Conservation (phyloP, 2,329 filamentous ascomycete species). For the Rhynchosporium agropyri region DNA sequence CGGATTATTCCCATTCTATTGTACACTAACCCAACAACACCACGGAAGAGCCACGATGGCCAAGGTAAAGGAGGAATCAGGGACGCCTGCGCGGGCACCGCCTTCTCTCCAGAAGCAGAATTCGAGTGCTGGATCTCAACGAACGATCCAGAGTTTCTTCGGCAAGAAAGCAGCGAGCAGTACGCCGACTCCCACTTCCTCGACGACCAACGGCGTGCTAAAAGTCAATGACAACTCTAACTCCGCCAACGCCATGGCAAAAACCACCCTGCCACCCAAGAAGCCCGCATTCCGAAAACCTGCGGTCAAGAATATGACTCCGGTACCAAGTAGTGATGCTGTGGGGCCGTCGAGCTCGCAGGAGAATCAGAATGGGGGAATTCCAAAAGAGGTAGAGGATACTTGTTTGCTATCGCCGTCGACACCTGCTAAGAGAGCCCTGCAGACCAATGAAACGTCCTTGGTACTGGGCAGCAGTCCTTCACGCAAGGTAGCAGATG, state of each 20-base stretch:
- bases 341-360: constrained; percentile 69
- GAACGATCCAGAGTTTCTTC: constrained; percentile 80
- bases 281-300: constrained; percentile 46
- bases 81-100: constrained; percentile 37
- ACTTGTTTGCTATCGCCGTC: constrained; percentile 50
- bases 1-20: not conserved
- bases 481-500: constrained; percentile 67
- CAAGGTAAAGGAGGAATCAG: constrained; percentile 25
- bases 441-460: constrained; percentile 48
- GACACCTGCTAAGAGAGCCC: constrained; percentile 48
- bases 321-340: constrained; percentile 79
- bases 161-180: constrained; percentile 56
- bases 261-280: constrained; percentile 44
- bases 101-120: constrained; percentile 40
- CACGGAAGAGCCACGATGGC: constrained; percentile 4
- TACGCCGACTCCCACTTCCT: constrained; percentile 45
- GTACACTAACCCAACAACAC: not conserved
- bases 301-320: constrained; percentile 57
- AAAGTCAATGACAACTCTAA: constrained; percentile 43
- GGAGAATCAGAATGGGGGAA: constrained; percentile 56
- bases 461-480: constrained; percentile 66
- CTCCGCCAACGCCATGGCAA: constrained; percentile 42
- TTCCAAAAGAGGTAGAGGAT: constrained; percentile 52
- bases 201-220: constrained; percentile 32
- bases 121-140: constrained; percentile 50